Evolutionary conservation across 805 yeast genomes (phyloP).

Genomic region (Pichia deserticola): DNA sequence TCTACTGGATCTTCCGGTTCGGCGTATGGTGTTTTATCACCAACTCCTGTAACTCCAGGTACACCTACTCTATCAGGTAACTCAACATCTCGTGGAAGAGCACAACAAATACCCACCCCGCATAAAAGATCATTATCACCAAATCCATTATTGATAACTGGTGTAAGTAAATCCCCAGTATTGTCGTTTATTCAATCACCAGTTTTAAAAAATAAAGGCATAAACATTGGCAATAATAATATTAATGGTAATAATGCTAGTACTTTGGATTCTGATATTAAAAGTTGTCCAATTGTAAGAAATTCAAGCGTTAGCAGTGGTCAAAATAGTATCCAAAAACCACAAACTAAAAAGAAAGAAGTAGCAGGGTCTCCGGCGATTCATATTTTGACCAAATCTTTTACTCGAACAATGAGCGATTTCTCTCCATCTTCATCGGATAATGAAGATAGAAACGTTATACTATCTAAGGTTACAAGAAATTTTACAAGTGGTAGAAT

Average conservation of each 20-base stretch:
- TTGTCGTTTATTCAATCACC: constrained; percentile 21
- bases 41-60: constrained; percentile 12
- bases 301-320: neutral
- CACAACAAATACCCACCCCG: constrained; percentile 16
- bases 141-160: constrained; percentile 7
- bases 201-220: constrained; percentile 13
- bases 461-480: constrained; percentile 40
- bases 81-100: constrained; percentile 15
- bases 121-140: constrained; percentile 29
- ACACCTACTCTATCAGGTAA: constrained; percentile 17
- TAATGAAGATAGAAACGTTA: constrained; percentile 51
- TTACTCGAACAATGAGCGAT: constrained; percentile 16
- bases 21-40: constrained; percentile 11
- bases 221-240: too few species aligned
- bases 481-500: neutral
- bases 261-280: neutral
- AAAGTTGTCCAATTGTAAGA: neutral
- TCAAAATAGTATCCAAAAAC: neutral
- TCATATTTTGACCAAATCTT: constrained; percentile 19
- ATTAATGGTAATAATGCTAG: neutral
- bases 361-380: constrained; percentile 18
- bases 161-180: constrained; percentile 16
- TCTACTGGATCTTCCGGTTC: constrained; percentile 16
- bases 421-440: constrained; percentile 59
- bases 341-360: neutral